phyloP scores from a whole-genome alignment of 1,284 basidiomycete species.

The Amylostereum chailletii region DNA sequence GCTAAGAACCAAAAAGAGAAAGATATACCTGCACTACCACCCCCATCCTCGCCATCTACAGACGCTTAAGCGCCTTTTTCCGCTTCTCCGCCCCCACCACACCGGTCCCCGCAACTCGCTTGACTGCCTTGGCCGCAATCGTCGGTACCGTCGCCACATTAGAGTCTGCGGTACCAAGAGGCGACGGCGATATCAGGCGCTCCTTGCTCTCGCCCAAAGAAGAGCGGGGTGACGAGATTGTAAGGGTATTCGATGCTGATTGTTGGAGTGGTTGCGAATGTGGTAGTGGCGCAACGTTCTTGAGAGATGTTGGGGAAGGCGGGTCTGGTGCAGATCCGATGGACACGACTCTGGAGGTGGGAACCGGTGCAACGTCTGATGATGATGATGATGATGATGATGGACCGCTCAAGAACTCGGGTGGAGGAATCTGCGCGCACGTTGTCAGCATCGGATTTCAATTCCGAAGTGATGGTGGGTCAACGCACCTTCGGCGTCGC shows the following conservation, averaged over 20 bases:
- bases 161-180: conserved; percentile 57
- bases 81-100: conserved; percentile 61
- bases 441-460: neutral
- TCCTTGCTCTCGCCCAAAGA: conserved; percentile 41
- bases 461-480: neutral
- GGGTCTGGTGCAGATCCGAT: conserved; percentile 13
- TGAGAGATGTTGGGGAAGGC: conserved; percentile 16
- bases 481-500: conserved; percentile 50
- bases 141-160: conserved; percentile 43
- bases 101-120: conserved; percentile 49
- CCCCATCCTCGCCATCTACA: conserved; percentile 27
- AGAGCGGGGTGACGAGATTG: conserved; percentile 23
- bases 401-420: conserved; percentile 49
- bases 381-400: conserved; percentile 23
- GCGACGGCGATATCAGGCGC: conserved; percentile 50
- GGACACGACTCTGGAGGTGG: conserved; percentile 14
- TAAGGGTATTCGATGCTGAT: conserved; percentile 30
- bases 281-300: conserved; percentile 12
- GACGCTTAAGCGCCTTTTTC: conserved; percentile 76
- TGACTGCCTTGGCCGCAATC: conserved; percentile 48
- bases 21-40: neutral
- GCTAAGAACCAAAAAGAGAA: neutral
- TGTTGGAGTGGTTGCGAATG: conserved; percentile 19
- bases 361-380: conserved; percentile 16
- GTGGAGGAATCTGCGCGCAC: conserved; percentile 40